Evolutionary conservation across 1,284 basidiomycete genomes (phyloP).

Genomic region (Hymenochaete sp.): DNA sequence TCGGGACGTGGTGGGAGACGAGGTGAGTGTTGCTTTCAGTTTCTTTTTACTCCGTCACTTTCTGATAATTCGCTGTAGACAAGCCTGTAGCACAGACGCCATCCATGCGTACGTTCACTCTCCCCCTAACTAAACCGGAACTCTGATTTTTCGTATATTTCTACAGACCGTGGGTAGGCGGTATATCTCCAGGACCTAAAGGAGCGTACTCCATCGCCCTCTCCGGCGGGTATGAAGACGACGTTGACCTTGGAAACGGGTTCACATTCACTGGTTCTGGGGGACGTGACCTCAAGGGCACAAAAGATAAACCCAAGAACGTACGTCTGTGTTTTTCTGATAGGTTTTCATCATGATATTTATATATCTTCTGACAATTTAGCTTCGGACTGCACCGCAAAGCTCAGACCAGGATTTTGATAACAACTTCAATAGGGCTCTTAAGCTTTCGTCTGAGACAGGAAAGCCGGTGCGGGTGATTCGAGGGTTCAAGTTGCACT

Average conservation of each 20-base stretch:
- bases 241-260: constrained; percentile 69
- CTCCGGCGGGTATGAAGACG: constrained; percentile 80
- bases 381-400: constrained; percentile 81
- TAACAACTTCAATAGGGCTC: constrained; percentile 55
- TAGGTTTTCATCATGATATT: neutral
- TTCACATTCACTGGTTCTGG: constrained; percentile 78
- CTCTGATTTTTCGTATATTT: neutral
- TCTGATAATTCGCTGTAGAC: constrained; percentile 26
- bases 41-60: neutral
- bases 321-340: constrained; percentile 32
- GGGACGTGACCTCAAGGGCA: constrained; percentile 75
- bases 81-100: constrained; percentile 61
- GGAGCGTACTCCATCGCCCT: constrained; percentile 76
- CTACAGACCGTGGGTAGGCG: constrained; percentile 64
- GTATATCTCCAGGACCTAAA: constrained; percentile 55
- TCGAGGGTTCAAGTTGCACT: constrained; percentile 68
- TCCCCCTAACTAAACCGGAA: constrained; percentile 6
- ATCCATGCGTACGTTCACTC: constrained; percentile 59
- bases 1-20: constrained; percentile 74
- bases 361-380: constrained; percentile 8
- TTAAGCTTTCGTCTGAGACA: constrained; percentile 62
- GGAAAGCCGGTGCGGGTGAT: constrained; percentile 75
- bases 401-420: constrained; percentile 73
- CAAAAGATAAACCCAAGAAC: constrained; percentile 67
- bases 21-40: constrained; percentile 28